Evolutionary conservation across 2,329 filamentous ascomycete species (phyloP), one percentile per base, ranked within the genome.

Genomic region (Penicillium sp.): DNA sequence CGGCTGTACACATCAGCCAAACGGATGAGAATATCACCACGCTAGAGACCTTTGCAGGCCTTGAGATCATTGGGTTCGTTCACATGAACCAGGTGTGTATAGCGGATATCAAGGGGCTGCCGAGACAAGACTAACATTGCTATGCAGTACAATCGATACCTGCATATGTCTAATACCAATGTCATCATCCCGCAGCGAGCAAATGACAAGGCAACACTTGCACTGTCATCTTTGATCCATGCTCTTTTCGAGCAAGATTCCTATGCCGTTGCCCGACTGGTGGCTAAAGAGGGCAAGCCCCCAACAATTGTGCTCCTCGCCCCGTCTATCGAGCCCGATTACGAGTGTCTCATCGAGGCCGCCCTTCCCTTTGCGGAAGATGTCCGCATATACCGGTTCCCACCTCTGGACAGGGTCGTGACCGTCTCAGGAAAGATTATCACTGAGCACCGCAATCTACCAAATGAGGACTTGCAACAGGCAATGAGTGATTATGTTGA

Each of bases 341-440:
- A 91, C 64, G 93, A 97, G 73, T 94, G 91, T 67, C 82, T 99
- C 1, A 88, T 96, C 63, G 95, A 99, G 71, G 84, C 96, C 1
- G 92, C 95, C 38, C 81, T 98, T 5, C 95, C 95, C 0, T 99
- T 97, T 70, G 89, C 92, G 2, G 95, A 99, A 79, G 95, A 99
- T 71, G 83, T 97, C 50, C 86, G 95, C 38, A 84, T 84, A n/a
- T 98, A 97, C 74, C 89, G 88, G 59, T 99, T 99, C 66, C 92
- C 95, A 5, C 91, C 94, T 0, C 79, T 99, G 11, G 93, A 96
- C 72, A 90, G 86, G 62, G 89, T 98, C 31, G 79, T 96, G 60
- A 97, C 93, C 0, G 84, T 96, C n/a, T 92, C 88, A 11, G 94
- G 94, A 0, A 90, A 91, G 64, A 84, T 85, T 8, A 80, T 97